These are phyloP conservation scores for Pythium guiyangense DNA, from an alignment of 352 stramenopile species.

Conservation along the genomic window DNA sequence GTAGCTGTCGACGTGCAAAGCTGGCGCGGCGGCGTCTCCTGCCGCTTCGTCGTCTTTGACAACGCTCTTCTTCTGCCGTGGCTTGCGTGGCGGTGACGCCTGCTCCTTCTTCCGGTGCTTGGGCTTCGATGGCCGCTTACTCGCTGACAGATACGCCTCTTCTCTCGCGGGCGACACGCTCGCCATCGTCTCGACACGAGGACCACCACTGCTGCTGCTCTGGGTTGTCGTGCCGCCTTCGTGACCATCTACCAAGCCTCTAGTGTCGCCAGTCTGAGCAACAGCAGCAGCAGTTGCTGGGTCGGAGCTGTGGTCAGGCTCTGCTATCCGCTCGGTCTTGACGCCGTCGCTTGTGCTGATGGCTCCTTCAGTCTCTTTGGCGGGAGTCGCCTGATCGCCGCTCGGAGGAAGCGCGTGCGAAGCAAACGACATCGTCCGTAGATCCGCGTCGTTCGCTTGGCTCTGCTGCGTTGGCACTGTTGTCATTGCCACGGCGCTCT, in stretches of 20 bases:
- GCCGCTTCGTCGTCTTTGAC: background rate
- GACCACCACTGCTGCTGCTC: background rate
- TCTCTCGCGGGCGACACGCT: background rate
- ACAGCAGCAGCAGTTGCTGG: too few species aligned
- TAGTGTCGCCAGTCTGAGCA: too few species aligned
- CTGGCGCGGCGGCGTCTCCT: background rate
- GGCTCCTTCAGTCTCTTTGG: too few species aligned
- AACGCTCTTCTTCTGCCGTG: slow-evolving; percentile 4
- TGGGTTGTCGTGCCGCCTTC: too few species aligned
- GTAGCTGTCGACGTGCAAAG: background rate
- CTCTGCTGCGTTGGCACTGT: background rate
- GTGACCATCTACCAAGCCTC: too few species aligned
- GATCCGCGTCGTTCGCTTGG: background rate
- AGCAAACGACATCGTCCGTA: slow-evolving; percentile 2
- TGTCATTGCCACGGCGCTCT: too few species aligned
- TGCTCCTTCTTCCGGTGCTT: slow-evolving; percentile 10
- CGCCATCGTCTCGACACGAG: too few species aligned
- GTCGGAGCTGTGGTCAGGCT: too few species aligned
- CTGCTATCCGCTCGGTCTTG: too few species aligned
- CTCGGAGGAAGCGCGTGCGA: background rate
- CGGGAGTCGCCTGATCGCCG: too few species aligned
- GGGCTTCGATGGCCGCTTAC: background rate
- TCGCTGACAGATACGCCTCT: too few species aligned
- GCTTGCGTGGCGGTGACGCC: background rate
- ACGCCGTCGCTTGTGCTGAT: too few species aligned